Evolutionary conservation across 345 rosid genomes (phyloP), one percentile per base, ranked within the genome.

Genomic region (Gossypium australe): DNA sequence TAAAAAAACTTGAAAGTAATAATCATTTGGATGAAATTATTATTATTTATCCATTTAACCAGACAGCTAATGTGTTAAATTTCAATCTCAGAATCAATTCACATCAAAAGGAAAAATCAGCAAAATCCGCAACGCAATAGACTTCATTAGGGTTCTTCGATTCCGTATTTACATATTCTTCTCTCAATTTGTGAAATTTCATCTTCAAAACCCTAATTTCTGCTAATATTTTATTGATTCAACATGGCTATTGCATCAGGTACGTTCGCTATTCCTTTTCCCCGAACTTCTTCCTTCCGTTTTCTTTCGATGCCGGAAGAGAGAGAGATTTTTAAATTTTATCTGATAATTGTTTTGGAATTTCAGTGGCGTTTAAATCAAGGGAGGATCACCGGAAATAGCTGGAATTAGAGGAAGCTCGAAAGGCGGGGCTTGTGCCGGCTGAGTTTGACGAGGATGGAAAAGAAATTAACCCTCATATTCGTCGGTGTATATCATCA

Each of bases 381-480:
- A 34, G 38, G 6, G 89, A 87, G 84, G 91, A 86, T 14, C 91
- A 86, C n/a, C 51, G 90, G 74, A 87, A 89, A 76, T 91, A 80
- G 51, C 53, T 82, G 11, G 91, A 89, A 81, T 76, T 89, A 69
- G 88, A 86, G 70, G 92, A 88, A 75, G 92, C 89, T 0, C 86
- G 94, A 49, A 88, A 87, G 77, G 94, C 90, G 0, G 94, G 91
- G 45, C 91, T 89, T 78, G 91, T 89, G 1, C 94, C 89, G 0
- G 94, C 92, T 22, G 92, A 88, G 76, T 81, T 89, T 25, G 94
- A 89, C 56, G 90, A 88, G 29, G 94, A 85, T 84, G 94, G 94
- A 25, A 89, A 88, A 24, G 90, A 85, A 57, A 89, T 87, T 24
- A 89, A 89, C 70, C 94, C 89, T 71, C 92, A 88, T 58, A 89